Evolutionary conservation across 169 alveolate genomes (phyloP), one percentile per base, ranked within the genome.

Genomic region (Eimeria acervulina): DNA sequence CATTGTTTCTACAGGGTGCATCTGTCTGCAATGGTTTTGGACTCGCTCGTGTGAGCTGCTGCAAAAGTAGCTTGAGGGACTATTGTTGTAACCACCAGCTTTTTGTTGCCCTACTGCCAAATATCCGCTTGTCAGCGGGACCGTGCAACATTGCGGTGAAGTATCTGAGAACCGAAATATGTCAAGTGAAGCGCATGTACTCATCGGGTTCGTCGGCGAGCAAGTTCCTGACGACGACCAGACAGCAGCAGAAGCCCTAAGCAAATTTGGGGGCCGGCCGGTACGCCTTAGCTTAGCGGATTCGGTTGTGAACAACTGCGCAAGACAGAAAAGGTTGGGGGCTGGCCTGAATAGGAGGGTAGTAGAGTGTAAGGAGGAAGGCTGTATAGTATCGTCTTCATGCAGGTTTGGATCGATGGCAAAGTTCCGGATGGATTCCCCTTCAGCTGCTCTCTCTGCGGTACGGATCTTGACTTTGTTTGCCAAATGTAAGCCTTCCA

Each of bases 251-350:
- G 90, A 89, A 36, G 88, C n/a, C 44, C 63, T 94, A 38, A 94
- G 96, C 94, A 81, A 83, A 63, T 55, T 94, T 33, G 96, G 96
- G 26, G 96, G 96, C 47, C 61, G 42, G 26, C 96, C 96, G 90
- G 96, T 94, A 94, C 40, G 91, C 59, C 95, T 36, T 2, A 87
- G 40, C 13, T 19, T 28, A 47, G 66, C 61, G 61, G 74, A 33
- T 28, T 63, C 36, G n/a, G 2, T 26, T 33, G n/a, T 63, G 10
- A n/a, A 31, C 21, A 23, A 61, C 26, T 2, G 66, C 51, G 26
- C 42, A 42, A 28, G 44, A n/a, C 68, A 26, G 55, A 44, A 31
- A 15, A 10, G 21, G 0, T 36, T 17, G 36, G 83, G 13, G 83
- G 38, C 42, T 7, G 38, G 44, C 38, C 47, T 28, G 13, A 31